phyloP scores from a whole-genome alignment of 2,329 filamentous ascomycete genomes.

The Penicillium freii region DNA sequence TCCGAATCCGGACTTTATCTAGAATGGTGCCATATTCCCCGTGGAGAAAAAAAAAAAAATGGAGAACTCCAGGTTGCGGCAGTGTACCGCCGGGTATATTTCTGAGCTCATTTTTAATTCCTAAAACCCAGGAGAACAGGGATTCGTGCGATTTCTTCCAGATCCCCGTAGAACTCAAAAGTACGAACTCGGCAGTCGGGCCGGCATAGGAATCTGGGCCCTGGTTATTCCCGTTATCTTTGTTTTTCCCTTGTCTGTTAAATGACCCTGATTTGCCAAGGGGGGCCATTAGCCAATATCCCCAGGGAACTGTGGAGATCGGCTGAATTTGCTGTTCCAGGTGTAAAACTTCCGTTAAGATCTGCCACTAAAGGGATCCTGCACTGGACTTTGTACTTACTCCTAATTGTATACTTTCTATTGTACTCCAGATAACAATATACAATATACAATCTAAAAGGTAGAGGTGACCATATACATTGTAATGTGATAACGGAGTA shows the following conservation, averaged over 20 bases:
- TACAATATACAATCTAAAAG: too few species aligned
- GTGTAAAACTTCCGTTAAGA: conserved; percentile 12
- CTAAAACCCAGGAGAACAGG: background rate
- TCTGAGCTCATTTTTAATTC: background rate
- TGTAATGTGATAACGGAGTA: background rate
- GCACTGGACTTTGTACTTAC: background rate
- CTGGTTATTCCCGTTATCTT: background rate
- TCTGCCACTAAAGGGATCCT: conserved; percentile 22
- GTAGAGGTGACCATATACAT: background rate
- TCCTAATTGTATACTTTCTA: background rate
- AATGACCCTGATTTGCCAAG: background rate
- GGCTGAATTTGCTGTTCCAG: conserved; percentile 2
- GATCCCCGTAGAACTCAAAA: background rate
- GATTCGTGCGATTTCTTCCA: conserved; percentile 3
- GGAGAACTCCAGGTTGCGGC: background rate
- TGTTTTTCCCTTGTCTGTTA: background rate
- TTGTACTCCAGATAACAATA: background rate
- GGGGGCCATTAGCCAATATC: background rate
- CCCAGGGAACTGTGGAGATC: conserved; percentile 4
- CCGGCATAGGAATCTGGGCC: background rate
- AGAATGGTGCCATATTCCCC: conserved; percentile 21
- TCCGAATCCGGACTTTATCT: conserved; percentile 21
- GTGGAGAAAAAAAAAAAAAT: conserved; percentile 20
- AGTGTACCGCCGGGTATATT: background rate
- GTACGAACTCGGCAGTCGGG: background rate